Evolutionary conservation across 768 basidiomycete species (phyloP).

Genomic region (Cubamyces sp.): DNA sequence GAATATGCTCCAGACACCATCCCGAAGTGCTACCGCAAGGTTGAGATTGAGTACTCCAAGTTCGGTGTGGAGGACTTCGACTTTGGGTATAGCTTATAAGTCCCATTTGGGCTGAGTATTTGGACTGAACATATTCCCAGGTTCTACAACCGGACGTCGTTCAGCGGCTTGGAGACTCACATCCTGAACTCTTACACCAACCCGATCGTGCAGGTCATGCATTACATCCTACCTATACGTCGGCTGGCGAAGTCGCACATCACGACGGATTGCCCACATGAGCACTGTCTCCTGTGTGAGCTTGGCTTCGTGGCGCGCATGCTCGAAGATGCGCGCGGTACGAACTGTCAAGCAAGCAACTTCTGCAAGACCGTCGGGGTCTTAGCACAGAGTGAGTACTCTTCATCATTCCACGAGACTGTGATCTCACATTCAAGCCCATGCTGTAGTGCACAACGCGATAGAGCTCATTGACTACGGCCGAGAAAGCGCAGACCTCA

Average conservation of each 20-base stretch:
- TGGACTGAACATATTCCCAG: constrained; percentile 41
- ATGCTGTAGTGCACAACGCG: constrained; percentile 61
- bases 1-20: constrained; percentile 62
- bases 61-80: constrained; percentile 99
- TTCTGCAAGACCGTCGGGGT: constrained; percentile 94
- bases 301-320: constrained; percentile 93
- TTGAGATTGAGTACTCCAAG: constrained; percentile 98
- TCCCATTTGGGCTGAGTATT: not conserved
- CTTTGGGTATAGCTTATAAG: constrained; percentile 67
- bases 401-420: not conserved
- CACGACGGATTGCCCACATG: constrained; percentile 81
- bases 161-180: constrained; percentile 94
- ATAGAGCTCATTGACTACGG: constrained; percentile 91
- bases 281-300: constrained; percentile 95
- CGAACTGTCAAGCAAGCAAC: constrained; percentile 95
- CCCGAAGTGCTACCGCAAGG: constrained; percentile 83
- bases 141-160: constrained; percentile 91
- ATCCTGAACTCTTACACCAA: constrained; percentile 98
- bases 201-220: constrained; percentile 84
- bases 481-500: constrained; percentile 68
- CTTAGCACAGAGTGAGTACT: constrained; percentile 73
- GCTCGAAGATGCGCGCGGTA: constrained; percentile 93
- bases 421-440: not conserved
- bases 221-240: constrained; percentile 80
- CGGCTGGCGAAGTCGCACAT: constrained; percentile 90